Base-by-base conservation (phyloP, 305 asterid species). In the Ilex paraguariensis region DNA sequence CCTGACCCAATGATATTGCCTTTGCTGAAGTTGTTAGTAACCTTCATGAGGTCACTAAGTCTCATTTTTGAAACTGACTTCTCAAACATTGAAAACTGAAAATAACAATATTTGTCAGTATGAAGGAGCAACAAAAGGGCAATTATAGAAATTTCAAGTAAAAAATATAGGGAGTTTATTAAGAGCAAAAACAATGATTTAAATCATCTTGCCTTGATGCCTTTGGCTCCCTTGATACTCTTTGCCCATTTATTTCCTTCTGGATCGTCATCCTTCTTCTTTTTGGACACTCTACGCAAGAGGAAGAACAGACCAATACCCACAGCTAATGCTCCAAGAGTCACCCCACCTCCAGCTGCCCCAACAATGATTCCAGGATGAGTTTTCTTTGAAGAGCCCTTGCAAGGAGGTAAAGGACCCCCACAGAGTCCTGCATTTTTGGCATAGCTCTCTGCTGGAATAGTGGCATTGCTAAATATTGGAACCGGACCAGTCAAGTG, bases 171-270 rank as follows among this genome's bases (percentile, higher is more conserved):
- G 42, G 9, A 36, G 9, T 36, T 36, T 36, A 3, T 36, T 36
- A 36, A 36, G 42, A 36, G 42, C 42, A 36, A 36, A 36, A 4
- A 8, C 42, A 36, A 36, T 36, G 7, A 5, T 3, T 54, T 54
- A 54, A 54, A 54, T 15, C 9, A 32, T 28, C 68, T 57, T 55
- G 40, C 76, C 72, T 61, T 60, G 53, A 66, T 66, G 66, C 62
- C 31, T 50, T 65, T 66, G 63, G 65, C 42, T 16, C 72, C 84
- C 75, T 70, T 79, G 44, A 79, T 70, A 62, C 75, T 68, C 77
- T 63, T 79, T 33, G 84, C 79, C 84, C 84, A 79, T 67, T 67
- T 79, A 66, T 79, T 79, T 28, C 79, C 84, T 64, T 76, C 77
- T 7, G 75, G 82, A 67, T 79, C 84, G 1, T 70, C 84, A 40